Conservation (phyloP, 768 basidiomycete species). For the Russula emetica region DNA sequence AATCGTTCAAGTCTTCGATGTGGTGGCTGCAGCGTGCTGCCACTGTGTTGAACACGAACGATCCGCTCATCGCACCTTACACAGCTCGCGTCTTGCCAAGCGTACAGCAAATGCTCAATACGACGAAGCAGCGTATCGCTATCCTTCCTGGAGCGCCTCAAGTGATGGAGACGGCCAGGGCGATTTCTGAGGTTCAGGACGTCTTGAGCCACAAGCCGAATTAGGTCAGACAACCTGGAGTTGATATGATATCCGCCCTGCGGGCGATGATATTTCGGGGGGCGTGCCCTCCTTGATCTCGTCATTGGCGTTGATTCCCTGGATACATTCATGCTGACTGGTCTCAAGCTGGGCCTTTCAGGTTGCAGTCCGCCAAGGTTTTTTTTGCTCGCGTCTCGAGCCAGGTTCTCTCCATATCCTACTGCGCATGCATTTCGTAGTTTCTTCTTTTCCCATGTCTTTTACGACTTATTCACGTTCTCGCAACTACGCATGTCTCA, state of each 20-base stretch:
- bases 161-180: constrained; percentile 62
- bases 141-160: constrained; percentile 71
- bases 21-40: constrained; percentile 86
- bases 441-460: constrained; percentile 2
- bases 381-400: constrained; percentile 1
- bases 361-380: constrained; percentile 24
- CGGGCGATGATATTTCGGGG: constrained; percentile 13
- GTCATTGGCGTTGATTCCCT: constrained; percentile 25
- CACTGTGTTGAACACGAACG: constrained; percentile 66
- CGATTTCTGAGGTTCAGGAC: constrained; percentile 72
- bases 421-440: constrained; percentile 6
- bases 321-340: constrained; percentile 18
- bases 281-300: constrained; percentile 22
- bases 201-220: constrained; percentile 48
- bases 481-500: constrained; percentile 12
- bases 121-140: constrained; percentile 73
- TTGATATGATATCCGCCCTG: constrained; percentile 14
- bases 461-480: constrained; percentile 18
- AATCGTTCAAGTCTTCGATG: constrained; percentile 72
- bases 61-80: constrained; percentile 78
- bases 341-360: constrained; percentile 21
- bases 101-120: constrained; percentile 70
- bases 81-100: constrained; percentile 76
- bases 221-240: constrained; percentile 2
- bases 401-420: background rate